Evolutionary conservation across 176 grass and related monocot genomes (phyloP), one percentile per base, ranked within the genome.

Genomic region (Elymus sibiricus): DNA sequence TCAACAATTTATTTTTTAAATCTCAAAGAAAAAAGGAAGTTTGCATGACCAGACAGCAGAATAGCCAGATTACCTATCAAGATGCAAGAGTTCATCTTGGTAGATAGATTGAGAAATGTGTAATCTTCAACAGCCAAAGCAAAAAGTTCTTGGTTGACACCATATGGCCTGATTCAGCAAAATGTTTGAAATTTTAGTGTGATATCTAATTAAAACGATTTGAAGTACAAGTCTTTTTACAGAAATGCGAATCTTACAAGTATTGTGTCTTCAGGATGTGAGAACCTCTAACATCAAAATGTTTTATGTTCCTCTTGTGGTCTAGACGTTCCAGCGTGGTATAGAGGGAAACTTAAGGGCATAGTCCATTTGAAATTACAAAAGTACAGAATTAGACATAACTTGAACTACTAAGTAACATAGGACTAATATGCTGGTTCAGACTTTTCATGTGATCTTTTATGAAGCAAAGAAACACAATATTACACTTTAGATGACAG

Each of bases 271-370:
- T 91, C 44, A 85, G 84, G 70, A 87, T 85, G 9, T 37, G 35
- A 79, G 82, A 67, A 21, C 62, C 61, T 21, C 27, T 70, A 80
- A 51, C 28, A 61, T 85, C 63, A 78, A 93, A 86, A 56, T 59
- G n/a, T 85, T 93, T 89, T 28, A 95, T 95, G 55, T 60, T 87
- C n/a, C n/a, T n/a, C n/a, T n/a, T n/a, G n/a, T n/a, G n/a, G n/a
- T n/a, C n/a, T n/a, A n/a, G n/a, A n/a, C 77, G 80, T 58, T 95
- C 93, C 64, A 95, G 71, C 58, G 88, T 86, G 61, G 88, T 28
- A 40, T 85, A 95, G 58, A 89, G 89, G 9, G 93, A n/a, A 70
- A 93, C 7, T 82, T 82, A 2, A 95, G 80, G 56, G 80, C 71
- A 91, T 92, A 75, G 2, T 93, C 90, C 56, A 91, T 88, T 90